Evolutionary conservation across 495 filamentous ascomycete species (phyloP).

Genomic region (Alectoria sarmentosa): DNA sequence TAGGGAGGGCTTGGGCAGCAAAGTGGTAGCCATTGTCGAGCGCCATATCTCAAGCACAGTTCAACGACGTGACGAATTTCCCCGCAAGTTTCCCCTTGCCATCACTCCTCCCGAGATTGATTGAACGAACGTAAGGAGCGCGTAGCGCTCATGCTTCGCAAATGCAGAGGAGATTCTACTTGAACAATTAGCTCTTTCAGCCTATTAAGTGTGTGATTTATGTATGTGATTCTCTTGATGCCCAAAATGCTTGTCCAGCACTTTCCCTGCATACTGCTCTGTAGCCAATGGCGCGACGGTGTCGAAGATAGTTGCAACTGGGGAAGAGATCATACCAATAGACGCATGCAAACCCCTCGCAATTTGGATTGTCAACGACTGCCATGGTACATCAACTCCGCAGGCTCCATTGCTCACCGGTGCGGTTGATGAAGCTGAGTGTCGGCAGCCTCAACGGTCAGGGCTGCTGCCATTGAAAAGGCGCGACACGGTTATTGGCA

Average conservation of each 20-base stretch:
- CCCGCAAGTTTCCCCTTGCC: not conserved
- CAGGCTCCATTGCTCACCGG: not conserved
- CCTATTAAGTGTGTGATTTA: constrained; percentile 6
- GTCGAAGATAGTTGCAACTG: not conserved
- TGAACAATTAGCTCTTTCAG: not conserved
- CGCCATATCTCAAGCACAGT: constrained; percentile 15
- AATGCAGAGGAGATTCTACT: constrained; percentile 3
- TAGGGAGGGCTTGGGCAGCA: constrained; percentile 46
- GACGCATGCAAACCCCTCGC: not conserved
- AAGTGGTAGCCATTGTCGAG: constrained; percentile 23
- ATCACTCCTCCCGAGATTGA: not conserved
- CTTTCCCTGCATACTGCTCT: not conserved
- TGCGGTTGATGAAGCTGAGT: not conserved
- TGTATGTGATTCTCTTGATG: constrained; percentile 3
- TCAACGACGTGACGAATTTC: not conserved
- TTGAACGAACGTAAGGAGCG: constrained; percentile 10
- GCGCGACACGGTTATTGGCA: not conserved
- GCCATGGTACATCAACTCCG: not conserved
- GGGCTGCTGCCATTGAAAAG: not conserved
- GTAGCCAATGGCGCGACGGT: not conserved
- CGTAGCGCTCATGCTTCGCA: constrained; percentile 10
- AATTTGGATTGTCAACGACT: not conserved
- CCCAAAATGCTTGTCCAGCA: not conserved
- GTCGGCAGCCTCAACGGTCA: not conserved
- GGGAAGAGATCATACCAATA: not conserved